These are phyloP conservation scores for Dendrocalamus latiflorus DNA, from an alignment of 202 grass and related monocot species.

Conservation along the genomic window DNA sequence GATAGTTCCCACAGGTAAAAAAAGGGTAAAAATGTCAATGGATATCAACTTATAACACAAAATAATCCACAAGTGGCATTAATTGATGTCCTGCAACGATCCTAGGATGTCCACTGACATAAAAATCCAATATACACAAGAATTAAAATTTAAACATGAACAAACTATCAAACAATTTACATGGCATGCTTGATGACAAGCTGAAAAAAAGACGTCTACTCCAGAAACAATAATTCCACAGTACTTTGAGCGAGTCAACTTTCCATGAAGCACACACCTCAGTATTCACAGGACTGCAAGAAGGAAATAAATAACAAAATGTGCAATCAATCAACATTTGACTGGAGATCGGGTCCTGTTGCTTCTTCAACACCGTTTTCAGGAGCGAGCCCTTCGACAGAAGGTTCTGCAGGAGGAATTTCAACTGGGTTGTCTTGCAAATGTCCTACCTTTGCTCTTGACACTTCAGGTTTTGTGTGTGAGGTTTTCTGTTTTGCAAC, in stretches of 20 bases:
- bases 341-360: slow-evolving; percentile 25
- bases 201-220: slow-evolving; percentile 57
- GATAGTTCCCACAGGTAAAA: not conserved
- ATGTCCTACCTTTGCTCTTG: slow-evolving; percentile 42
- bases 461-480: slow-evolving; percentile 42
- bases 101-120: slow-evolving; percentile 24
- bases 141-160: slow-evolving; percentile 38
- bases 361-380: slow-evolving; percentile 36
- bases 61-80: slow-evolving; percentile 32
- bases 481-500: slow-evolving; percentile 37
- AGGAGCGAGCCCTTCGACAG: not conserved
- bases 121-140: slow-evolving; percentile 70
- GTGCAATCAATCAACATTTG: slow-evolving; percentile 50
- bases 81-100: slow-evolving; percentile 34
- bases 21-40: not conserved
- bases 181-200: slow-evolving; percentile 53
- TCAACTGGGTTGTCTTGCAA: slow-evolving; percentile 24
- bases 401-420: slow-evolving; percentile 24
- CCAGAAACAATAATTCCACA: slow-evolving; percentile 43
- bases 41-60: slow-evolving; percentile 11
- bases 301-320: slow-evolving; percentile 50
- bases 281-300: slow-evolving; percentile 72
- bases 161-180: slow-evolving; percentile 73
- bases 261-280: slow-evolving; percentile 61
- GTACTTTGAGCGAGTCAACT: slow-evolving; percentile 38